Percentiles rank a stretch among this genome's conserved stretches.
Conservation (phyloP, 345 rosid genomes). For the Combretum micranthum region DNA sequence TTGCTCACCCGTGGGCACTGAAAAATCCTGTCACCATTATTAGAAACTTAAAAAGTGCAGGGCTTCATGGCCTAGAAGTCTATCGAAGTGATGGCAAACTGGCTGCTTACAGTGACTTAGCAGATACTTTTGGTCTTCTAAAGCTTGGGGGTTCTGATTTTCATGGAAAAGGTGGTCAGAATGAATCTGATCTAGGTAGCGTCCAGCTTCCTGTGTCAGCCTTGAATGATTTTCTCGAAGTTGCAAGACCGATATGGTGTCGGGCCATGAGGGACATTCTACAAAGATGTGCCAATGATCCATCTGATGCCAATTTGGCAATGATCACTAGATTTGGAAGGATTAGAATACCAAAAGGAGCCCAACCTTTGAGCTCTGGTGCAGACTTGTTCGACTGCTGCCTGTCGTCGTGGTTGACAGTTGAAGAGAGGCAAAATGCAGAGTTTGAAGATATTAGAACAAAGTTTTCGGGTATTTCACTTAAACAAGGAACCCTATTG, state of each 20-base stretch:
- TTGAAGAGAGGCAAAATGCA: slow-evolving; percentile 43
- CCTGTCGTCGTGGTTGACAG: slow-evolving; percentile 56
- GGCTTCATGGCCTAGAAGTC: slow-evolving; percentile 90
- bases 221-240: slow-evolving; percentile 57
- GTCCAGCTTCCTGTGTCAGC: slow-evolving; percentile 65
- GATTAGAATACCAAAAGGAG: slow-evolving; percentile 35
- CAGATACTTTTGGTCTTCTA: slow-evolving; percentile 64
- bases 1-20: slow-evolving; percentile 98
- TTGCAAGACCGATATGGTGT: slow-evolving; percentile 85
- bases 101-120: slow-evolving; percentile 65
- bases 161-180: slow-evolving; percentile 76
- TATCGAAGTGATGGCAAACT: slow-evolving; percentile 80
- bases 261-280: slow-evolving; percentile 47
- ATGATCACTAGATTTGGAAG: slow-evolving; percentile 54
- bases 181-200: slow-evolving; percentile 80
- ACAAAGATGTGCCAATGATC: slow-evolving; percentile 47
- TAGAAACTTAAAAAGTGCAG: slow-evolving; percentile 62
- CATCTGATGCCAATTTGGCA: slow-evolving; percentile 51
- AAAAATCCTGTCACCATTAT: slow-evolving; percentile 61
- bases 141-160: slow-evolving; percentile 96
- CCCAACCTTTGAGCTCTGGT: slow-evolving; percentile 28
- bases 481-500: slow-evolving; percentile 12
- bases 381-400: slow-evolving; percentile 55
- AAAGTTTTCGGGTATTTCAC: slow-evolving; percentile 38
- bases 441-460: slow-evolving; percentile 59